Base-by-base conservation (phyloP, 2,329 filamentous ascomycete species). In the Hypoxylon sp. region DNA sequence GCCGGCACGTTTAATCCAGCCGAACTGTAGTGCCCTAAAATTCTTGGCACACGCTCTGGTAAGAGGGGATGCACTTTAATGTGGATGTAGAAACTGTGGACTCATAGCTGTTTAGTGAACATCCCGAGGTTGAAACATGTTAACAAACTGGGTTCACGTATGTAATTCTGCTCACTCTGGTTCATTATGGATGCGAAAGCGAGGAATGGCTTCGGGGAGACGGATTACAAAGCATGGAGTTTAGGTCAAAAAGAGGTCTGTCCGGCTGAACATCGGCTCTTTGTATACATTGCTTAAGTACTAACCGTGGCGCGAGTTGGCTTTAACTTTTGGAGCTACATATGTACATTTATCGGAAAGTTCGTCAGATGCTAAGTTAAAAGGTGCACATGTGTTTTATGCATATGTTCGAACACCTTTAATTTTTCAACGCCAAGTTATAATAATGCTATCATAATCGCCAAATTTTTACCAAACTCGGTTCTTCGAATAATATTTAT, bases 251-350 rank as follows among this genome's bases (percentile, higher is more conserved):
- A 26, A 5, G 10, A 11, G 51, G 22, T 3, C 14, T 22, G 3
- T n/a, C 29, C 59, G 59, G 59, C 9, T 48, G 55, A 62, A 62
- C 31, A 26, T 24, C 59, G 59, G 59, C 13, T 29, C 22, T 31
- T 31, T 4, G 24, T 19, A 17, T 52, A 52, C n/a, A 44, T 3
- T n/a, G 6, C 9, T 3, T 3, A 44, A 9, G 39, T 44, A 19
- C n/a, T n/a, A n/a, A n/a, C 13, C 5, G 26, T 29, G 13, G 39
- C 22, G 35, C 53, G 19, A 56, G 37, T 9, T 53, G 31, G 22
- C 29, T 13, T 42, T 42, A 33, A 33, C 44, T 50, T 37, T 37
- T 29, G 39, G 54, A 47, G 44, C 33, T 22, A 22, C 19, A 22
- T 51, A 13, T n/a, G n/a, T n/a, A n/a, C n/a, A n/a, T n/a, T n/a